phyloP scores from a whole-genome alignment of 2,329 filamentous ascomycete species.

The Diaporthe amygdali region DNA sequence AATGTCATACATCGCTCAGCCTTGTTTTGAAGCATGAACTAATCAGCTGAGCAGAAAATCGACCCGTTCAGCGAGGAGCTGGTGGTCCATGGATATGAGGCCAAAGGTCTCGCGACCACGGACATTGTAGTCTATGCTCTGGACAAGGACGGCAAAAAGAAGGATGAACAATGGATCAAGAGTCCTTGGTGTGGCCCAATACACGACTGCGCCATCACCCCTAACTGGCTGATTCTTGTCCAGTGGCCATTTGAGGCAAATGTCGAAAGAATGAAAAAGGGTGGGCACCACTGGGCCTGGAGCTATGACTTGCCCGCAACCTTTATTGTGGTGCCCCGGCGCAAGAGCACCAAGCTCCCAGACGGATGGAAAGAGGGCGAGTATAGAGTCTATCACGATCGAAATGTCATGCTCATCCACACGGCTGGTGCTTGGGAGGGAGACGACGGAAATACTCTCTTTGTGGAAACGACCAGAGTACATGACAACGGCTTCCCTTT shows the following conservation, averaged over 20 bases:
- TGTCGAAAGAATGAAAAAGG: constrained; percentile 42
- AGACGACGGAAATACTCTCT: constrained; percentile 37
- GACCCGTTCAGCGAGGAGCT: constrained; percentile 42
- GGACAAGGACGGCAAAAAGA: constrained; percentile 31
- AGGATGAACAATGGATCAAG: constrained; percentile 38
- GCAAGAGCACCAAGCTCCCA: constrained; percentile 23
- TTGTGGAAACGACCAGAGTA: constrained; percentile 43
- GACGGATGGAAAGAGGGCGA: constrained; percentile 31
- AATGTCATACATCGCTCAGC: neutral
- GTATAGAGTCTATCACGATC: constrained; percentile 29
- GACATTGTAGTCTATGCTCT: constrained; percentile 42
- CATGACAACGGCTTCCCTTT: constrained; percentile 42
- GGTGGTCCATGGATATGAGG: constrained; percentile 44
- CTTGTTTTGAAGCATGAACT: neutral
- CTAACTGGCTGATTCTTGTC: constrained; percentile 41
- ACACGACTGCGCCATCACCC: constrained; percentile 45
- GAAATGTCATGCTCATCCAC: constrained; percentile 44
- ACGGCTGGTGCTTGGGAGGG: constrained; percentile 48
- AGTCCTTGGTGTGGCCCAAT: constrained; percentile 39
- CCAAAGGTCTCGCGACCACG: constrained; percentile 40
- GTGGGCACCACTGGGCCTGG: constrained; percentile 44
- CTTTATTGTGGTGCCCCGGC: constrained; percentile 28
- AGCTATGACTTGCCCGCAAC: constrained; percentile 28
- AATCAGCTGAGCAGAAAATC: constrained; percentile 31
- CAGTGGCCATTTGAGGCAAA: constrained; percentile 40